Conservation (phyloP, 257 asterid genomes). For the Nicotiana tabacum region DNA sequence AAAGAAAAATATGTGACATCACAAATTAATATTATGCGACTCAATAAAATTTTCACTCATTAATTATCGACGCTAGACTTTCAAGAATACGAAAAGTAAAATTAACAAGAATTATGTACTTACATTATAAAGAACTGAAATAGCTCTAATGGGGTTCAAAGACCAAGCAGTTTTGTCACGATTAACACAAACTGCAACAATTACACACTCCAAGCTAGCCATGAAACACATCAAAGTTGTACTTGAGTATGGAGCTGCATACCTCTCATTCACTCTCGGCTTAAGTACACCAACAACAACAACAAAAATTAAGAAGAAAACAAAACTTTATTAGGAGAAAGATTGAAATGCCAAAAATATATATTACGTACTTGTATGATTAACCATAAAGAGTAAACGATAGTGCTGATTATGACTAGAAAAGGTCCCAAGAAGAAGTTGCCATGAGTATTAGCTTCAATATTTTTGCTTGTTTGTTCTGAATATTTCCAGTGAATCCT, state of each 20-base stretch:
- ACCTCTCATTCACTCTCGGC: constrained; percentile 55
- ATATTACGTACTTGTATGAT: constrained; percentile 52
- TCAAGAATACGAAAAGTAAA: not conserved
- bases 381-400: constrained; percentile 75
- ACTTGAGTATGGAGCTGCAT: constrained; percentile 69
- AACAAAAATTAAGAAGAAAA: not conserved
- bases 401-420: constrained; percentile 58
- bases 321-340: too few species aligned
- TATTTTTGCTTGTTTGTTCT: constrained; percentile 26
- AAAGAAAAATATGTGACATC: not conserved
- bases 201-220: constrained; percentile 68
- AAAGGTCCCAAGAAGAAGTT: constrained; percentile 55
- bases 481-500: constrained; percentile 62
- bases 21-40: too few species aligned
- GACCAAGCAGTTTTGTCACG: constrained; percentile 59
- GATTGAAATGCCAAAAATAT: not conserved
- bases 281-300: not conserved
- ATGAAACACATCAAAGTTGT: constrained; percentile 67
- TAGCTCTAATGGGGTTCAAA: constrained; percentile 49
- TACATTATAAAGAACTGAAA: constrained; percentile 63
- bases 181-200: constrained; percentile 46
- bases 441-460: constrained; percentile 27
- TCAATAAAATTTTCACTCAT: too few species aligned
- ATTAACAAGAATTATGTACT: not conserved
- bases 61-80: not conserved